Conservation (phyloP, 345 rosid species). For the Melaleuca quinquenervia region DNA sequence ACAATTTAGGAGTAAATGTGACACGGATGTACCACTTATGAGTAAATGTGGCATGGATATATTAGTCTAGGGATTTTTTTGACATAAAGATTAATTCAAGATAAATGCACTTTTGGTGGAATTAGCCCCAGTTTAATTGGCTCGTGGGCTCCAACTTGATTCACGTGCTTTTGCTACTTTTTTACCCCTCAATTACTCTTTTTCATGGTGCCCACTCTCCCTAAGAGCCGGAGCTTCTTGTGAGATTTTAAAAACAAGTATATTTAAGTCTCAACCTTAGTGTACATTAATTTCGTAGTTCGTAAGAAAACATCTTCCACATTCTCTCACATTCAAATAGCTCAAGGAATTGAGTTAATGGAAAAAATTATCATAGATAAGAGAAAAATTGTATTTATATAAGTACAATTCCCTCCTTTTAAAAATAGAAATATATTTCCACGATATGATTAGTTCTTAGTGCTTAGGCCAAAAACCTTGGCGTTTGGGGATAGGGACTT, state of each 20-base stretch:
- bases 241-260: background rate
- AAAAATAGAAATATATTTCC: too few relatives aligned
- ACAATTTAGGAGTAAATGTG: too few relatives aligned
- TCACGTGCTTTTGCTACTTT: background rate
- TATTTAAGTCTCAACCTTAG: background rate
- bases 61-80: too few relatives aligned
- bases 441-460: too few relatives aligned
- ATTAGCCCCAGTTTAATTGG: background rate
- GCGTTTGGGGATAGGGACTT: rapidly evolving
- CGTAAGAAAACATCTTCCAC: background rate
- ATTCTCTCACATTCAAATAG: background rate
- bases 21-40: too few relatives aligned
- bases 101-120: too few relatives aligned
- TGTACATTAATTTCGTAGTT: background rate
- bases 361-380: background rate
- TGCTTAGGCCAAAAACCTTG: background rate
- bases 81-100: too few relatives aligned
- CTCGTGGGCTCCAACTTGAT: background rate
- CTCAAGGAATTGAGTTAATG: background rate
- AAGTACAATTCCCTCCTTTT: background rate
- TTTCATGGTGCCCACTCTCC: background rate
- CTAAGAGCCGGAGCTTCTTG: background rate
- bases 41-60: too few relatives aligned
- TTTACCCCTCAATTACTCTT: background rate
- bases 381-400: background rate